A percentile compares a stretch with the other conserved stretches of the same genome.
These are phyloP conservation scores for Crithidia expoeki DNA, from an alignment of 208 protist genomes.

Conservation along the genomic window DNA sequence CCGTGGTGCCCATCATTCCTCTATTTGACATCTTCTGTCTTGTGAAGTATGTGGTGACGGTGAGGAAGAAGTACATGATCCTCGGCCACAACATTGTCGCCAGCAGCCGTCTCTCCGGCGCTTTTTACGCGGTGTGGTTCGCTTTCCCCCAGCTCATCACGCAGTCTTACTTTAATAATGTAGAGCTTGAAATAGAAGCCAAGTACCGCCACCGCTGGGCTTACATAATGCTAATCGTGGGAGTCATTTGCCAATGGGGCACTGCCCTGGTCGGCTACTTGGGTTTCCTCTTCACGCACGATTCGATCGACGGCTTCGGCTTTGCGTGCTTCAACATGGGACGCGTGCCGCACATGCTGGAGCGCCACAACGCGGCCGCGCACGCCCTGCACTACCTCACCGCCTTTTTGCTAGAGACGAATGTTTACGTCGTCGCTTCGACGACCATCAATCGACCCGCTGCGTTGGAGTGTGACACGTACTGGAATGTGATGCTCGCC, in stretches of 20 bases:
- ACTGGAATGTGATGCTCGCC: constrained; percentile 31
- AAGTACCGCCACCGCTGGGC: constrained; percentile 17
- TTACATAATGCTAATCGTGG: constrained; percentile 46
- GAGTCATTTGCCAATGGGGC: constrained; percentile 43
- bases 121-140: constrained; percentile 61
- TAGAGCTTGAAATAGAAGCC: neutral
- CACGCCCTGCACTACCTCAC: constrained; percentile 52
- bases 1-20: constrained; percentile 65
- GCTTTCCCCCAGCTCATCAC: constrained; percentile 73
- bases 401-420: constrained; percentile 62
- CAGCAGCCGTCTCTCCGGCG: constrained; percentile 47
- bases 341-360: constrained; percentile 30
- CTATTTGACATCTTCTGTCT: constrained; percentile 74
- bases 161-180: constrained; percentile 56
- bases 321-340: constrained; percentile 74
- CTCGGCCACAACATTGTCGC: constrained; percentile 68
- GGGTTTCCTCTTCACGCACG: constrained; percentile 49
- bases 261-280: constrained; percentile 54
- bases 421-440: constrained; percentile 51
- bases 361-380: constrained; percentile 40
- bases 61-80: constrained; percentile 34
- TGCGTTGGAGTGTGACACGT: constrained; percentile 24
- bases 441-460: constrained; percentile 16
- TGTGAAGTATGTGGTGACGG: constrained; percentile 45
- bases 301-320: constrained; percentile 70